Evolutionary conservation across 371 early-diverging fungal genomes (phyloP), one percentile per base, ranked within the genome.

Genomic region (Apophysomyces ossiformis): DNA sequence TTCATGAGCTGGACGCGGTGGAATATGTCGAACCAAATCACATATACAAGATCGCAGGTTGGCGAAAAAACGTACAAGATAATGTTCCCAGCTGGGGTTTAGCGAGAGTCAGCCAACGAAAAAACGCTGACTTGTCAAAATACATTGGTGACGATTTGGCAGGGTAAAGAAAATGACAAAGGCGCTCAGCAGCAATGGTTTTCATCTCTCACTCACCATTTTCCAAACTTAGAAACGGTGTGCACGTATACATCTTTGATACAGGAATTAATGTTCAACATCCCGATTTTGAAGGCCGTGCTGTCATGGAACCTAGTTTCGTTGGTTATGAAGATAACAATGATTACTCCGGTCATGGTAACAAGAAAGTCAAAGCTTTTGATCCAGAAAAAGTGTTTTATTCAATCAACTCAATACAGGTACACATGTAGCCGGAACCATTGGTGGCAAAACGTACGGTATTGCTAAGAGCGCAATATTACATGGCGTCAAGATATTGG

Each of bases 201-300:
- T 26, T 3, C 2, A 3, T 26, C 32, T 26, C 2, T 26, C 21
- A 6, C 45, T 38, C 37, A 44, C 18, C 46, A 37, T 18, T 70
- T 26, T 43, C 16, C 12, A 39, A 60, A 13, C 57, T 45, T 65
- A 81, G 93, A 4, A 67, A 71, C 35, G 90, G 87, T 7, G 85
- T 91, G 15, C 79, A 78, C 38, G 90, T 87, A 7, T 90, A 86
- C 73, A 84, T 93, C 7, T 67, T 93, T 37, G 93, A 93, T 68
- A 90, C 93, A 5, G 95, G 95, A 35, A 83, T 93, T 45, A 70
- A 86, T 72, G 73, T 82, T 36, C 68, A 67, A 3, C 95, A 96
- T 76, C 76, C 74, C 18, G 97, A 98, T 61, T 92, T 98, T 66
- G 82, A 80, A 58, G 94, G 92, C 12, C 89, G 95, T 70, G 98